A percentile compares a stretch with the other conserved stretches of the same genome.
Conservation (phyloP, 805 yeast genomes). For the Saccharomyces jurei region DNA sequence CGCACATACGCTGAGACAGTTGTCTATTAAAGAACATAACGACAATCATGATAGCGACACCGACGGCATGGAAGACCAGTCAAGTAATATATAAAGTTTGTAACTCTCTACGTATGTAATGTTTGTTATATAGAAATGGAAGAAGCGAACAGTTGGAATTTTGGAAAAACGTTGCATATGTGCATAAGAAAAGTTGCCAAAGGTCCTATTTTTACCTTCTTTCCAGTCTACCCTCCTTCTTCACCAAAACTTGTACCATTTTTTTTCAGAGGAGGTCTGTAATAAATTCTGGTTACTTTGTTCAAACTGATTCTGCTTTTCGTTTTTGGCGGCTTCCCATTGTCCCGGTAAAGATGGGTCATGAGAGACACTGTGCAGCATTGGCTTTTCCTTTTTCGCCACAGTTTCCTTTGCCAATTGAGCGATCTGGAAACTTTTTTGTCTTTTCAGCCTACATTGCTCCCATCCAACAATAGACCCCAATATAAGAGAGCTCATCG, state of each 20-base stretch:
- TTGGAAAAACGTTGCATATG: not conserved
- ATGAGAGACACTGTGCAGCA: constrained; percentile 24
- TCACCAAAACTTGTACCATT: constrained; percentile 31
- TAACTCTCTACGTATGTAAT: not conserved
- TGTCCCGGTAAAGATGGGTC: constrained; percentile 8
- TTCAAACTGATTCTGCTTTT: constrained; percentile 5
- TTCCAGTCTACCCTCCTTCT: not conserved
- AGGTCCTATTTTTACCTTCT: not conserved
- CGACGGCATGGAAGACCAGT: constrained; percentile 1
- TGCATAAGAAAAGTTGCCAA: not conserved
- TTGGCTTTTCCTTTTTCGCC: constrained; percentile 32
- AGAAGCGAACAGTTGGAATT: not conserved
- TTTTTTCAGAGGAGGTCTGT: constrained; percentile 3
- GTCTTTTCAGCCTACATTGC: constrained; percentile 71
- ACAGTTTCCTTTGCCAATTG: constrained; percentile 54
- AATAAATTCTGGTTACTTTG: not conserved
- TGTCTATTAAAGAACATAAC: not conserved
- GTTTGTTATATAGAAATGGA: not conserved
- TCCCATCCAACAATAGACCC: constrained; percentile 89
- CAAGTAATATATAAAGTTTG: constrained; percentile 1
- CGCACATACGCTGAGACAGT: not conserved
- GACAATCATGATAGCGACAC: not conserved
- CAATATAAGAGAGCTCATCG: constrained; percentile 64
- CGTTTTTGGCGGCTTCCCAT: constrained; percentile 15
- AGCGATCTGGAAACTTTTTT: constrained; percentile 58